Conservation (phyloP, 139 green algal genomes). For the Micractinium conductrix region DNA sequence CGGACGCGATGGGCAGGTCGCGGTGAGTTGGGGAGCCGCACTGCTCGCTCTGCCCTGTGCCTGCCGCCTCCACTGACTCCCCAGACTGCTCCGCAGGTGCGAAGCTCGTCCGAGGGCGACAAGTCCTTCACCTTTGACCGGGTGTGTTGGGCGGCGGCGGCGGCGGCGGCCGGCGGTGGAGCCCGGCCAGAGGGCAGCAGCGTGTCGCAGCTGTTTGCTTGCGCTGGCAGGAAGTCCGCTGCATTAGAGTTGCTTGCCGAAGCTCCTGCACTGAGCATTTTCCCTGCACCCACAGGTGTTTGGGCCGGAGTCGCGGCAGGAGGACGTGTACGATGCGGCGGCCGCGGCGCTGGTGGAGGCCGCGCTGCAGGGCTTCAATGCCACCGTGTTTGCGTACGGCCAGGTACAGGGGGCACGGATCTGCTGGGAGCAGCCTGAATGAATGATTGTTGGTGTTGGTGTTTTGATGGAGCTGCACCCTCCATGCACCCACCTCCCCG, state of each 20-base stretch:
- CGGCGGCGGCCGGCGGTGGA: background rate
- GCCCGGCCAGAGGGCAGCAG: background rate
- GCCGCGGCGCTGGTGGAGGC: conserved; percentile 78
- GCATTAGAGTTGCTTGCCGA: too few relatives aligned
- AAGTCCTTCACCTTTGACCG: conserved; percentile 87
- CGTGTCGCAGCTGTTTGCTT: background rate
- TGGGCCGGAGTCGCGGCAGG: conserved; percentile 67
- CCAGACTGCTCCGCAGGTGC: background rate
- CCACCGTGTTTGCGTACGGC: conserved; percentile 74
- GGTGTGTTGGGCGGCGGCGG: conserved; percentile 36
- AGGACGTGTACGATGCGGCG: conserved; percentile 73
- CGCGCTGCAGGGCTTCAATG: conserved; percentile 88
- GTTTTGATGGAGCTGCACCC: too few relatives aligned
- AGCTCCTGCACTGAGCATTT: background rate
- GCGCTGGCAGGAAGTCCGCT: background rate
- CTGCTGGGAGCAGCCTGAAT: too few relatives aligned
- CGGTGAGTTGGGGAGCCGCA: conserved; percentile 42
- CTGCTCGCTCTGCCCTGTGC: too few relatives aligned
- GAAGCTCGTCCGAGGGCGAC: background rate
- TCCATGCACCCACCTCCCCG: background rate
- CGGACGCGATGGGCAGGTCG: conserved; percentile 53
- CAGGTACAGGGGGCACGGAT: too few relatives aligned
- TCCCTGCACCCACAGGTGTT: conserved; percentile 41
- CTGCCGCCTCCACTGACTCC: too few relatives aligned
- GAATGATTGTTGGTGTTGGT: background rate